Percentiles rank a stretch among this genome's conserved stretches.
Conservation (phyloP, 176 grass and related monocot species). For the Lolium multiflorum region DNA sequence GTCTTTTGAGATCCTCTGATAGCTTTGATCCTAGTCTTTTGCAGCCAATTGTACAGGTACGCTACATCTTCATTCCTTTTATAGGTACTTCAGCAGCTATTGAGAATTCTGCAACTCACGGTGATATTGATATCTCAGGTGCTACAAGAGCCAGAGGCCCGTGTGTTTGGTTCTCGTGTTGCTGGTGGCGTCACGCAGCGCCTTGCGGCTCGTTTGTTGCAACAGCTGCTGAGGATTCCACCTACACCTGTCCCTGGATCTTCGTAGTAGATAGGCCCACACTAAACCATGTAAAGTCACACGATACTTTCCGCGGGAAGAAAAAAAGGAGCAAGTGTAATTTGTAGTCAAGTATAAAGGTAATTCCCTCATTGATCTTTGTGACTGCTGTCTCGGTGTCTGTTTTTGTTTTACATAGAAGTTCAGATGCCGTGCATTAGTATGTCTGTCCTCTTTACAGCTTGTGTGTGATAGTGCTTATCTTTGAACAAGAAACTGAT, state of each 20-base stretch:
- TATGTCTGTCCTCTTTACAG: not conserved
- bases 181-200: conserved; percentile 89
- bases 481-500: not conserved
- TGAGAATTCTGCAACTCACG: conserved; percentile 14
- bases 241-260: conserved; percentile 39
- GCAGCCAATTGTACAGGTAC: conserved; percentile 90
- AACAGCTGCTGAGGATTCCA: conserved; percentile 72
- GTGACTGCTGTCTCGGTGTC: not conserved
- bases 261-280: conserved; percentile 37
- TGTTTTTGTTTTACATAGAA: not conserved
- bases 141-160: conserved; percentile 83
- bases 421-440: conserved; percentile 6
- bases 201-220: conserved; percentile 78
- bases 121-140: conserved; percentile 54
- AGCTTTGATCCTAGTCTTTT: conserved; percentile 93
- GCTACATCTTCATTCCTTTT: conserved; percentile 6
- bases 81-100: not conserved
- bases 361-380: conserved; percentile 36
- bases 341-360: conserved; percentile 40
- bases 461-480: not conserved
- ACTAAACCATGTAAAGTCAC: conserved; percentile 60
- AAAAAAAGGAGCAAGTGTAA: conserved; percentile 44
- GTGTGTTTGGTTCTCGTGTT: conserved; percentile 71
- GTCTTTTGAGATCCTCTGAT: conserved; percentile 83
- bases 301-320: conserved; percentile 41